These are phyloP conservation scores for Cryptomeria japonica DNA, from an alignment of 75 land plant genomes.

Conservation along the genomic window DNA sequence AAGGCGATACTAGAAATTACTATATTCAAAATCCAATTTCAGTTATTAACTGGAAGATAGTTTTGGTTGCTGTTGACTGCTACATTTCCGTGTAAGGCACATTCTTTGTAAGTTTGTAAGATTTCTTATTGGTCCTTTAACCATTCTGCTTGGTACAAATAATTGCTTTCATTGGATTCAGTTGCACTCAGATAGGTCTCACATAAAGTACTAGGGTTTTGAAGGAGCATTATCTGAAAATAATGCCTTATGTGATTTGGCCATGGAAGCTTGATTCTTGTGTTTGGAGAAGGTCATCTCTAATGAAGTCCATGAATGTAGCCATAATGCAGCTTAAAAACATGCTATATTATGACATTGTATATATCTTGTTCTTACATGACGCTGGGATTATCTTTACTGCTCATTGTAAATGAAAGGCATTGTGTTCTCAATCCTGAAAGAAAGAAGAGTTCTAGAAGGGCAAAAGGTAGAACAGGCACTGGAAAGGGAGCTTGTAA, in stretches of 20 bases:
- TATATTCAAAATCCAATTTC: not conserved
- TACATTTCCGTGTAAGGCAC: not conserved
- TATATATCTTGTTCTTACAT: not conserved
- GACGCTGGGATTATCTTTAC: not conserved
- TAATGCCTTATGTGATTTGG: not conserved
- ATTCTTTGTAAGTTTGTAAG: not conserved
- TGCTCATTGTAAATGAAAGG: not conserved
- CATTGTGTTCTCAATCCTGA: not conserved
- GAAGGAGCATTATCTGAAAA: not conserved
- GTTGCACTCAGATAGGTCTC: not conserved
- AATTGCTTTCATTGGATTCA: not conserved
- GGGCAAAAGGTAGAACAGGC: not conserved
- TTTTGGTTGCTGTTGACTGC: not conserved
- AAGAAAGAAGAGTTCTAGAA: not conserved
- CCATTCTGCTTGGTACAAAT: not conserved
- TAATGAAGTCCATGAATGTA: not conserved
- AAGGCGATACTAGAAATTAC: not conserved
- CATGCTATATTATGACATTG: not conserved
- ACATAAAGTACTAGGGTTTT: not conserved
- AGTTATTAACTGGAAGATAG: not conserved
- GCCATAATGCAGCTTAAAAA: not conserved
- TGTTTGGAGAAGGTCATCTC: not conserved
- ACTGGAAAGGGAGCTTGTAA: too few relatives aligned
- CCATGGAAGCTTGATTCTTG: not conserved
- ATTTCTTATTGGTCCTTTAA: not conserved